Conservation (phyloP, 768 basidiomycete genomes). For the Pholiota microspora region DNA sequence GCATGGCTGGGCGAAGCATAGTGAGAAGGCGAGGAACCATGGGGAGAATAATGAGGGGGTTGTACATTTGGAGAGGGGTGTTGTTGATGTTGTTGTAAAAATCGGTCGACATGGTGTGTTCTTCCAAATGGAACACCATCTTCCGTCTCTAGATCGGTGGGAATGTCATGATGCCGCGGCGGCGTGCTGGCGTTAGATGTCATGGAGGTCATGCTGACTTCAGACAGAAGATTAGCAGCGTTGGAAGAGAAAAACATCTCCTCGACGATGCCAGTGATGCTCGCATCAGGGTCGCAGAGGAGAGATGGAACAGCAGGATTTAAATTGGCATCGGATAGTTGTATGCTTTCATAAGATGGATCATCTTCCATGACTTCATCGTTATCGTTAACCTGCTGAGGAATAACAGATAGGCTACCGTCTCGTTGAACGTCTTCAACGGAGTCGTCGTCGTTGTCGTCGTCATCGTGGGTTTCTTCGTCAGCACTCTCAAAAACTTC, state of each 20-base stretch:
- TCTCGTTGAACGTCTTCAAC: slow-evolving; percentile 19
- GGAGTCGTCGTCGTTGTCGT: slow-evolving; percentile 7
- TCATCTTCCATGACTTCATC: slow-evolving; percentile 25
- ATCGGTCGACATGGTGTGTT: slow-evolving; percentile 58
- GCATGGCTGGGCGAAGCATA: slow-evolving; percentile 18
- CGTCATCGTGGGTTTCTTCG: slow-evolving; percentile 26
- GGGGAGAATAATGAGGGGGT: slow-evolving; percentile 29
- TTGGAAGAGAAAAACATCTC: slow-evolving; percentile 56
- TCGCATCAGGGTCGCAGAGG: slow-evolving; percentile 47
- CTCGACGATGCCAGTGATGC: slow-evolving; percentile 71
- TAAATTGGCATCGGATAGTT: slow-evolving; percentile 38
- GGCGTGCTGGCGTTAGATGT: slow-evolving; percentile 33
- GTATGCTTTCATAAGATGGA: slow-evolving; percentile 44
- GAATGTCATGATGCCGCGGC: slow-evolving; percentile 41
- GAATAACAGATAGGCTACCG: slow-evolving; percentile 36
- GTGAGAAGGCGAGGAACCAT: slow-evolving; percentile 22
- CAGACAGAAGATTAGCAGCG: slow-evolving; percentile 22
- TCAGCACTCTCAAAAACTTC: slow-evolving; percentile 24
- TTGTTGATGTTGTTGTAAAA: slow-evolving; percentile 41
- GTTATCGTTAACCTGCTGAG: slow-evolving; percentile 13
- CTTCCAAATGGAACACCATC: slow-evolving; percentile 64
- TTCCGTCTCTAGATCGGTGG: slow-evolving; percentile 59
- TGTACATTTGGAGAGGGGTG: slow-evolving; percentile 30
- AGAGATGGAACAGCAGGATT: slow-evolving; percentile 31
- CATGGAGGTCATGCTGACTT: slow-evolving; percentile 20